Base-by-base conservation (phyloP, 495 filamentous ascomycete genomes). In the Penicillium canariense region DNA sequence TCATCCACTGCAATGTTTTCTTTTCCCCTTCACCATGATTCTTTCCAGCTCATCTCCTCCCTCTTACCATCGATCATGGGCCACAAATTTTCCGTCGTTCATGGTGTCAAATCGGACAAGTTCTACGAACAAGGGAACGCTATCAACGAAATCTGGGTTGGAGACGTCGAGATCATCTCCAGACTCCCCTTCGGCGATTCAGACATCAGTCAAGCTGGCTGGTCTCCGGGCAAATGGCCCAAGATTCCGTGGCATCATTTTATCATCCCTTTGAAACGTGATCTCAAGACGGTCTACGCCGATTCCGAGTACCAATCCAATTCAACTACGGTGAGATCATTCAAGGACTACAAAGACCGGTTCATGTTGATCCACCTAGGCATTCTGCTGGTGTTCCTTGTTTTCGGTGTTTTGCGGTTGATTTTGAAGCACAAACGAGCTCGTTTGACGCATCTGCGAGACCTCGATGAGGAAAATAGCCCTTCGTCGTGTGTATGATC, bases 191-290 rank as follows among this genome's bases (percentile, higher is more conserved):
- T 74, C 43, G 66, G 66, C 1, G 69, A 72, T 23, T 68, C 65
- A 9, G 71, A 74, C 35, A 48, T 70, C 35, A 65, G 59, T 2
- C 71, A 74, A 58, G 66, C 69, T 0, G 59, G 66, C 9, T 74
- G 71, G 71, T 63, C 66, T 9, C 14, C 26, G 0, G 60, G 59
- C 1, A 54, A 53, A n/a, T 64, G 58, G 43, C 71, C 71, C 5
- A 74, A 74, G 44, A 71, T 74, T 11, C 71, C 71, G 0, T 74
- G 71, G 71, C 69, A 71, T 61, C 66, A 74, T 10, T 74, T 74
- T 35, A 68, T 72, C 38, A 74, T 74, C n/a, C 71, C 69, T 8
- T 27, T 72, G 51, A 72, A 70, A 31, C 65, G 71, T 4, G 54
- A 60, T 26, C 51, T 52, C 42, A 42, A 27, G 31, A 23, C 30